phyloP scores from a whole-genome alignment of 768 basidiomycete genomes.

The Boletales sp. region DNA sequence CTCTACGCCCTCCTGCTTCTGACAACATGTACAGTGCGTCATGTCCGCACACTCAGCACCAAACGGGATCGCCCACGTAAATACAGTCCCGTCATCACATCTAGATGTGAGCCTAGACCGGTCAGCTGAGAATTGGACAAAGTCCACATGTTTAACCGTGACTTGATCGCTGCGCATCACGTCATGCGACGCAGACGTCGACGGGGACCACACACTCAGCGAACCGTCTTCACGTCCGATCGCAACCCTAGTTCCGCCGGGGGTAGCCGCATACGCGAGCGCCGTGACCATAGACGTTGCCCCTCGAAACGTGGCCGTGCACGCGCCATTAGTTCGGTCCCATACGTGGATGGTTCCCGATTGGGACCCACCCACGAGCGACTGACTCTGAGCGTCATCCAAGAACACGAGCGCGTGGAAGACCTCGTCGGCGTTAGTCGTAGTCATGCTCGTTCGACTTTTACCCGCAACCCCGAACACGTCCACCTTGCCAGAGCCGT shows the following conservation, averaged over 20 bases:
- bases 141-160: constrained; percentile 1
- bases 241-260: constrained; percentile 2
- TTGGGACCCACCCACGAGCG: constrained; percentile 11
- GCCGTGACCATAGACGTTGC: constrained; percentile 14
- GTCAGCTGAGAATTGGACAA: constrained; percentile 12
- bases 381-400: constrained; percentile 1
- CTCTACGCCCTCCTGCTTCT: background rate
- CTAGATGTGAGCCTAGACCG: constrained; percentile 6
- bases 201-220: constrained; percentile 14
- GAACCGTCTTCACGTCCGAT: background rate
- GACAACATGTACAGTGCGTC: too few relatives aligned
- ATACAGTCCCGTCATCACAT: constrained; percentile 9
- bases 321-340: constrained; percentile 16
- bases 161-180: constrained; percentile 1
- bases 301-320: constrained; percentile 2
- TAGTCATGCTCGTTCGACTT: background rate
- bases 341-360: constrained; percentile 15
- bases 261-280: background rate
- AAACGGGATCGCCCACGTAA: constrained; percentile 4
- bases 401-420: constrained; percentile 15
- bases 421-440: background rate
- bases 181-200: constrained; percentile 9
- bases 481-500: constrained; percentile 3
- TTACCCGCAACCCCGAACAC: background rate
- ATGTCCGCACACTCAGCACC: background rate